Conservation (phyloP, 441 rosid genomes). For the Kokia cookei region DNA sequence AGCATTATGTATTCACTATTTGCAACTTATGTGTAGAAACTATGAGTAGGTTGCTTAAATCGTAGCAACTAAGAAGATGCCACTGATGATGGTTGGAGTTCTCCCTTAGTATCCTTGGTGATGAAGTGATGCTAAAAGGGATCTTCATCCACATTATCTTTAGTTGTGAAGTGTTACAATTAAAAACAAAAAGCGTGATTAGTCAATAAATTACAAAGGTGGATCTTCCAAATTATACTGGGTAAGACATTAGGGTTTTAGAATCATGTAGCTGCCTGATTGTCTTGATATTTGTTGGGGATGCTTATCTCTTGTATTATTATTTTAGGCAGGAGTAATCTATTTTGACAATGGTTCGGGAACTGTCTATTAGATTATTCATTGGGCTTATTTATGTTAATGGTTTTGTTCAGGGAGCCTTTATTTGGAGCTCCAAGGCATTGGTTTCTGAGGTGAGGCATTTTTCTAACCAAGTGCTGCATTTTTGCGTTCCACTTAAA, state of each 20-base stretch:
- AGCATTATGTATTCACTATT: neutral
- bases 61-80: neutral
- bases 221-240: neutral
- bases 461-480: neutral
- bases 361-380: slow-evolving; percentile 1
- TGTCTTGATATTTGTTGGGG: neutral
- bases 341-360: neutral
- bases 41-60: neutral
- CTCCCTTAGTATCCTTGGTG: neutral
- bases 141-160: neutral
- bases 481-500: neutral
- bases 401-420: slow-evolving; percentile 64
- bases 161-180: neutral
- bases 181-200: neutral
- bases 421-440: slow-evolving; percentile 87
- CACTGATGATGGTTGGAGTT: neutral
- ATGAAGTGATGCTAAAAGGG: neutral
- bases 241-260: neutral
- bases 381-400: slow-evolving; percentile 9
- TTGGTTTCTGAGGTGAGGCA: slow-evolving; percentile 75
- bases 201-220: neutral
- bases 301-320: neutral
- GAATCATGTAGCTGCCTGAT: neutral
- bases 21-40: neutral
- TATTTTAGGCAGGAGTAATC: neutral